A percentile compares a stretch with the other conserved stretches of the same genome.
Evolutionary conservation across 768 basidiomycete species (phyloP).

Genomic region (Hemileccinum rubropunctum): DNA sequence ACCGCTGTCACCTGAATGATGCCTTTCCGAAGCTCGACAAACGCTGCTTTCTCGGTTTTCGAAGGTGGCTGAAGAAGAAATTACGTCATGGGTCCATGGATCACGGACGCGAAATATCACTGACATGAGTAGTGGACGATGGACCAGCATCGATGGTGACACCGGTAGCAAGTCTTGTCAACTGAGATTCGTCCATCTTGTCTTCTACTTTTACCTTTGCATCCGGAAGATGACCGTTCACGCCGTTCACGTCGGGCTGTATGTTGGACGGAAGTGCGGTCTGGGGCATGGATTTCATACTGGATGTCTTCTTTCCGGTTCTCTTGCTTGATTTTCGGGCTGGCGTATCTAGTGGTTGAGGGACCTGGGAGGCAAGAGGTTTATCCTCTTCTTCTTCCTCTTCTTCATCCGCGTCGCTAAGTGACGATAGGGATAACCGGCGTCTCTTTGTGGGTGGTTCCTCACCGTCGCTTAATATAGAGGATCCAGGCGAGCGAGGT

Average conservation of each 20-base stretch:
- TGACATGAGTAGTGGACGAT: conserved; percentile 45
- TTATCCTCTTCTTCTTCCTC: conserved; percentile 56
- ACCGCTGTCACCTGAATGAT: conserved; percentile 84
- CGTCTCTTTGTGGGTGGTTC: conserved; percentile 50
- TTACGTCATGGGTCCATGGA: conserved; percentile 1
- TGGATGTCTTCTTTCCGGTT: conserved; percentile 54
- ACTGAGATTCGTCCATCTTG: conserved; percentile 73
- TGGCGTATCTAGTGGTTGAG: conserved; percentile 29
- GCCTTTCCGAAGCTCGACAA: conserved; percentile 74
- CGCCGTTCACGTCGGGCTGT: conserved; percentile 36
- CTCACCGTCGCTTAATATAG: conserved; percentile 44
- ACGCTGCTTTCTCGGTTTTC: conserved; percentile 74
- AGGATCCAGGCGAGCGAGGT: conserved; percentile 35
- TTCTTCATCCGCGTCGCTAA: conserved; percentile 39
- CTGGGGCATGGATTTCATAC: conserved; percentile 59
- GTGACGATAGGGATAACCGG: conserved; percentile 55
- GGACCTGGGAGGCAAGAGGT: conserved; percentile 53
- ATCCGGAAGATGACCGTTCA: conserved; percentile 49
- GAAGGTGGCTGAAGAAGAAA: conserved; percentile 42
- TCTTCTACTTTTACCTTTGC: conserved; percentile 70
- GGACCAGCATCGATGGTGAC: conserved; percentile 70
- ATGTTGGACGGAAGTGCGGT: conserved; percentile 47
- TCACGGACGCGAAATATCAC: conserved; percentile 16
- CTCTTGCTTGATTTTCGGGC: conserved; percentile 37
- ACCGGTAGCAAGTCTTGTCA: conserved; percentile 75